Percentiles rank a stretch among this genome's conserved stretches.
phyloP scores from a whole-genome alignment of 305 asterid genomes.

The Fraxinus albicans region DNA sequence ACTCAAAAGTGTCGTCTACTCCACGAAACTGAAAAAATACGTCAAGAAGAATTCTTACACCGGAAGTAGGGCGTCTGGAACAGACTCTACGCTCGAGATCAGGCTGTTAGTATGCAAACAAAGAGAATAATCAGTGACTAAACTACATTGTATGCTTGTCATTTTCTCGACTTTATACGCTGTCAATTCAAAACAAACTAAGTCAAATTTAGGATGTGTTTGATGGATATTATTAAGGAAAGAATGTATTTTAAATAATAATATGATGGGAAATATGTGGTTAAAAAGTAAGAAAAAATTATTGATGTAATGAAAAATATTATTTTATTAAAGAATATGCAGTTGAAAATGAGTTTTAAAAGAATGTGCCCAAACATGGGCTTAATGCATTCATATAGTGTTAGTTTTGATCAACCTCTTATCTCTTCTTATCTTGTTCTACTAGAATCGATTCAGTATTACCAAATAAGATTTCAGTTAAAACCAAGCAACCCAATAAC shows the following conservation, averaged over 20 bases:
- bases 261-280: too few species aligned
- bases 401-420: not conserved
- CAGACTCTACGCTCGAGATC: conserved; percentile 52
- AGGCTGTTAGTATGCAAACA: conserved; percentile 37
- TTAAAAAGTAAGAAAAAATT: too few species aligned
- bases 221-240: too few species aligned
- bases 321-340: too few species aligned
- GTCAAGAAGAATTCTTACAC: conserved; percentile 40
- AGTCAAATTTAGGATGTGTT: not conserved
- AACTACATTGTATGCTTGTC: not conserved
- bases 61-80: conserved; percentile 78
- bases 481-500: not conserved
- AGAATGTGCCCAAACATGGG: too few species aligned
- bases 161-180: not conserved
- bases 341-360: too few species aligned
- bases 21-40: not conserved
- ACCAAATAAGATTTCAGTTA: not conserved
- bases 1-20: not conserved
- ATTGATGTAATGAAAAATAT: too few species aligned
- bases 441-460: not conserved
- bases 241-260: too few species aligned
- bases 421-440: not conserved
- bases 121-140: not conserved
- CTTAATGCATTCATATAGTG: not conserved
- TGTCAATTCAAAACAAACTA: not conserved